These are phyloP conservation scores for Nemania sp. DNA, from an alignment of 2,329 filamentous ascomycete species.

Conservation along the genomic window DNA sequence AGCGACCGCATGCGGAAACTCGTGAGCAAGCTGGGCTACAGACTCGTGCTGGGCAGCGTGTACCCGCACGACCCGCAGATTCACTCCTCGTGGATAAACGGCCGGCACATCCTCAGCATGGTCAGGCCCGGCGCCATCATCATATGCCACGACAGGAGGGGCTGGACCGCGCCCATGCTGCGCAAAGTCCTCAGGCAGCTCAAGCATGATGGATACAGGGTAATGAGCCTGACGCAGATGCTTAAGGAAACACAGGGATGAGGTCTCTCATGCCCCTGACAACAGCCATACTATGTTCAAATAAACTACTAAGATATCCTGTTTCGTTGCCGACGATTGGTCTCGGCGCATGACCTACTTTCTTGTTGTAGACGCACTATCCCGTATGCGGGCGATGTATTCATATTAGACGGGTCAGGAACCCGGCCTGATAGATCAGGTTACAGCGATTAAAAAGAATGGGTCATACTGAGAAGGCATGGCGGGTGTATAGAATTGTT, in stretches of 20 bases:
- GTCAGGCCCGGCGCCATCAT: slow-evolving; percentile 75
- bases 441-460: background rate
- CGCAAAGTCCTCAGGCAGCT: slow-evolving; percentile 71
- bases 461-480: background rate
- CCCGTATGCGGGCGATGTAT: background rate
- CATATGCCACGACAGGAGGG: slow-evolving; percentile 81
- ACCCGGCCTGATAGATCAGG: background rate
- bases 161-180: slow-evolving; percentile 85
- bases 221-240: slow-evolving; percentile 72
- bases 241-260: slow-evolving; percentile 46
- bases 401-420: slow-evolving; percentile 1
- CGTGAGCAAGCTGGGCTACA: slow-evolving; percentile 65
- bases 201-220: slow-evolving; percentile 66
- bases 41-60: slow-evolving; percentile 77
- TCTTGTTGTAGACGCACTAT: background rate
- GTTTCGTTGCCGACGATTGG: background rate
- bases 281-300: background rate
- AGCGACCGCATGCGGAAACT: slow-evolving; percentile 67
- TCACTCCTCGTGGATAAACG: slow-evolving; percentile 68
- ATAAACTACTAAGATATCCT: background rate
- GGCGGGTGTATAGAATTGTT: background rate
- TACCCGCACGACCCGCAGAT: slow-evolving; percentile 95
- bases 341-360: slow-evolving; percentile 6
- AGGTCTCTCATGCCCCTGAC: background rate
- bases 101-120: slow-evolving; percentile 80